Base-by-base conservation (phyloP, 495 filamentous ascomycete species). In the Aspergillus sclerotioniger region DNA sequence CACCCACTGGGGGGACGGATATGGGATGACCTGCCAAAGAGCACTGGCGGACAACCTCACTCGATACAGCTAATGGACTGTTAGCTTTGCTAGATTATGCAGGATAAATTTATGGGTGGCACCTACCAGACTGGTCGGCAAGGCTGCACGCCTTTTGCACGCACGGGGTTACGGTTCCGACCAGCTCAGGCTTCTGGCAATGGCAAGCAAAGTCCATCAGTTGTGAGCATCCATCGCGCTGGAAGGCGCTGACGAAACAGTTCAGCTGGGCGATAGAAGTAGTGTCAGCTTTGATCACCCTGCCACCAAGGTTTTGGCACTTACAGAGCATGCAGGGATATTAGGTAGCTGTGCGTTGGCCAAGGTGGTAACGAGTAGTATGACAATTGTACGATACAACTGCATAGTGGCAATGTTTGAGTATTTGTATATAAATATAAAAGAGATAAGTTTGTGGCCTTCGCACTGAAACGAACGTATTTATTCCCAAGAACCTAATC, bases 161-260 rank as follows among this genome's bases (percentile, higher is more conserved):
- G 49, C 79, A 82, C 19, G 79, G 77, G 32, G 71, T 73, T 50
- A 80, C 70, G 21, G 49, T 51, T 54, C 54, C 51, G 46, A 79
- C 67, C 25, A 82, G 70, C 8, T 62, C 50, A 45, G 73, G 61
- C 63, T 79, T 78, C 62, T 74, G 66, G 66, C 79, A 82, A 66
- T 82, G 79, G 65, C 79, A 82, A 53, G 71, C 70, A 58, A 82
- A 82, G 66, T 82, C 78, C 44, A 67, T 72, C 43, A 81, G 57
- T 20, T 33, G 16, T 15, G 67, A 60, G 68, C 79, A 82, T 53
- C 78, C 78, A 61, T 81, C 78, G 37, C 41, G 60, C 37, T 58
- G 55, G 47, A 82, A 65, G 41, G 71, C 69, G 19, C 41, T 51
- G 55, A 80, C 28, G 58, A 80, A 77, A 67, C 79, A 82, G 60